phyloP scores from a whole-genome alignment of 176 grass and related monocot genomes.

The Alloteropsis semialata region DNA sequence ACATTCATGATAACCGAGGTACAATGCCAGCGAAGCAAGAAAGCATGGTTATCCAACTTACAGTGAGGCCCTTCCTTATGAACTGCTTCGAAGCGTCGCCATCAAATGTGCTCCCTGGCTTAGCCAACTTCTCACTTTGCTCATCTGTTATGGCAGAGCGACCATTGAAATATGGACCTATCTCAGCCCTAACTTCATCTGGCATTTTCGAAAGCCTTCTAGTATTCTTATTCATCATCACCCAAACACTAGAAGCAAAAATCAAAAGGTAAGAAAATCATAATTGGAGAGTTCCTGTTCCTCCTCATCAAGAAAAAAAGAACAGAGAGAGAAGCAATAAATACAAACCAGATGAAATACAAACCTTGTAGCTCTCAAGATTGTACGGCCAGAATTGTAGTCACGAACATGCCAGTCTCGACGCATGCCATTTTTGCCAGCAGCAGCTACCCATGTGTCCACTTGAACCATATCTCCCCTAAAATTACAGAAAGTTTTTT shows the following conservation, averaged over 20 bases:
- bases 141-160: conserved; percentile 61
- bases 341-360: neutral
- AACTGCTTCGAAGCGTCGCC: conserved; percentile 46
- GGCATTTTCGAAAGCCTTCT: conserved; percentile 91
- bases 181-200: conserved; percentile 92
- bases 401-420: conserved; percentile 96
- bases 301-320: neutral
- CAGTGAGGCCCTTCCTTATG: conserved; percentile 77
- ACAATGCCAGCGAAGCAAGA: neutral
- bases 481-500: conserved; percentile 15
- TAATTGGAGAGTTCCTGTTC: neutral
- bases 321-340: neutral
- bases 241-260: conserved; percentile 75
- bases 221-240: conserved; percentile 98
- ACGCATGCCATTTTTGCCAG: conserved; percentile 98
- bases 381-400: conserved; percentile 74
- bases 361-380: conserved; percentile 92
- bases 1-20: no score
- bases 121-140: conserved; percentile 67
- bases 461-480: conserved; percentile 97
- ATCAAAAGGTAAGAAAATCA: neutral
- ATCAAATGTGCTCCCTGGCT: conserved; percentile 49
- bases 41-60: conserved; percentile 43
- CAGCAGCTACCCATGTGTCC: conserved; percentile 93
- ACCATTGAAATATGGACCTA: conserved; percentile 73